Conservation (phyloP, 495 filamentous ascomycete species). For the Antarctomyces pellizariae region DNA sequence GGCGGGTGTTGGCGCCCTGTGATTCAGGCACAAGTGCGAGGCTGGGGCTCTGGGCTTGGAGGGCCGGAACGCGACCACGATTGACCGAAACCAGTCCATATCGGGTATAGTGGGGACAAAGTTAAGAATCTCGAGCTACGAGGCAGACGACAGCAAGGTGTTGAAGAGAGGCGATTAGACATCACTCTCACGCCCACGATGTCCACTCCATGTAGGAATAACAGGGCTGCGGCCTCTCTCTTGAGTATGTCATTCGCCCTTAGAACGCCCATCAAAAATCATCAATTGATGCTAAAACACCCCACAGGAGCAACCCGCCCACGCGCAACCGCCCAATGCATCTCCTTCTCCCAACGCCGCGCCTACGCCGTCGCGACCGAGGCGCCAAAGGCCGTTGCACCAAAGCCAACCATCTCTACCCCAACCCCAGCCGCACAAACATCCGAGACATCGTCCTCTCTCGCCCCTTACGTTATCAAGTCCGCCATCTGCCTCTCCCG, state of each 20-base stretch:
- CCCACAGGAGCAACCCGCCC: slow-evolving; percentile 4
- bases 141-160: too few species aligned
- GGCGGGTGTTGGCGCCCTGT: not conserved
- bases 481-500: slow-evolving; percentile 70
- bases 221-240: too few species aligned
- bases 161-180: too few species aligned
- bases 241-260: too few species aligned
- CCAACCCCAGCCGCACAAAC: slow-evolving; percentile 10
- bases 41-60: slow-evolving; percentile 2
- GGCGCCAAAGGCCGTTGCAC: slow-evolving; percentile 2
- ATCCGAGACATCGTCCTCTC: slow-evolving; percentile 10
- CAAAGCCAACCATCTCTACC: slow-evolving; percentile 12
- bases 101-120: too few species aligned
- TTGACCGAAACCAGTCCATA: too few species aligned
- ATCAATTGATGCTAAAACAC: too few species aligned
- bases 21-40: not conserved
- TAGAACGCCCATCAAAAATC: too few species aligned
- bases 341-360: slow-evolving; percentile 1
- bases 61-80: slow-evolving; percentile 11
- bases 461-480: slow-evolving; percentile 37
- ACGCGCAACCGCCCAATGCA: slow-evolving; percentile 6
- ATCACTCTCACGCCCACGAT: too few species aligned
- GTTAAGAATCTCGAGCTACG: too few species aligned
- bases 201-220: too few species aligned
- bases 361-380: slow-evolving; percentile 3